Percentiles rank a stretch among this genome's conserved stretches.
phyloP scores from a whole-genome alignment of 1,284 basidiomycete species.

The Rhodofomes roseus region DNA sequence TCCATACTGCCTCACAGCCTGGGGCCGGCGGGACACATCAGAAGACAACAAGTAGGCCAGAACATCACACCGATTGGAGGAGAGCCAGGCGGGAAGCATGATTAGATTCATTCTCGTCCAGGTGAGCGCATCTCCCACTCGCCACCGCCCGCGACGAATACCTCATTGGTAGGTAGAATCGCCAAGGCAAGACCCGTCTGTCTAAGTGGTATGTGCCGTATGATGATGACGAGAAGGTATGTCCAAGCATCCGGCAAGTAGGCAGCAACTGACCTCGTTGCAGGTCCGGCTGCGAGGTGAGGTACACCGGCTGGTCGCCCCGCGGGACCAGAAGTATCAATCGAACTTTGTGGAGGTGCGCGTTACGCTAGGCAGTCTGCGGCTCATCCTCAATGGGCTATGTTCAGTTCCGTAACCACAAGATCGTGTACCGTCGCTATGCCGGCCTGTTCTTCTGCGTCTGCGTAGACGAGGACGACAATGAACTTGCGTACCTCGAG shows the following conservation, averaged over 20 bases:
- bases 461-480: constrained; percentile 97
- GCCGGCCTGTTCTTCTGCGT: constrained; percentile 98
- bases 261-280: constrained; percentile 3
- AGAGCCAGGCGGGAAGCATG: constrained; percentile 42
- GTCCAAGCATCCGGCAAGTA: constrained; percentile 11
- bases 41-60: neutral
- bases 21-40: neutral
- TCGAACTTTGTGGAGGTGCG: constrained; percentile 97
- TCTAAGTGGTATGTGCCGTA: constrained; percentile 98
- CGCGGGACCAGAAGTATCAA: constrained; percentile 98
- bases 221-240: constrained; percentile 93
- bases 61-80: neutral
- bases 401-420: constrained; percentile 87
- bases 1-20: neutral
- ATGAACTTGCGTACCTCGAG: constrained; percentile 95
- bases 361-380: neutral
- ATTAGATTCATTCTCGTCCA: constrained; percentile 94
- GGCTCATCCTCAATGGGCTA: neutral
- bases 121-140: constrained; percentile 37
- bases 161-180: constrained; percentile 56
- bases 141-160: neutral
- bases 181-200: constrained; percentile 95
- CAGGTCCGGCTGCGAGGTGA: constrained; percentile 91
- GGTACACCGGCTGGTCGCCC: constrained; percentile 92
- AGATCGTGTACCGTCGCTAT: constrained; percentile 93